Base-by-base conservation (phyloP, 805 yeast genomes). In the Lachancea fermentati region DNA sequence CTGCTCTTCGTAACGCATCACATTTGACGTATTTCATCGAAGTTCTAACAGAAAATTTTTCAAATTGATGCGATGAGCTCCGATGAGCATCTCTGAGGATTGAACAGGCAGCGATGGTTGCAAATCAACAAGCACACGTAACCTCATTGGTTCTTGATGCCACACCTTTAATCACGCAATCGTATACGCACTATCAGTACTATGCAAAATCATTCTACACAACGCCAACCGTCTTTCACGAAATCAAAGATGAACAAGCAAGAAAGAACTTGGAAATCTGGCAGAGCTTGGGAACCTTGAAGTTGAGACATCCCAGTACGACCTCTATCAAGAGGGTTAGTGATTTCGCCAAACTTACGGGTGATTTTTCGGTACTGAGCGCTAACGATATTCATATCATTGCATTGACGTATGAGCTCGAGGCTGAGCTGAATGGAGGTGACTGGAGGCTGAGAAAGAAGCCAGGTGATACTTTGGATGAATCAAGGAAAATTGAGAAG, bases 351-450 rank as follows among this genome's bases (percentile, higher is more conserved):
- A 81, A 75, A 54, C 67, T 83, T 36, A 89, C 97, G 1, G 99
- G 99, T 59, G 99, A 93, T 67, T 84, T 71, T 49, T 67, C 84
- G 3, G 98, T 91, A 3, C 71, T 93, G 42, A 85, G 96, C 49
- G 75, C 80, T 29, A 89, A 94, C 48, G 99, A 93, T 81, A 68
- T 93, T 28, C 96, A 89, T 56, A 82, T 93, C 42, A 72, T 94
- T 45, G 97, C 99, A 0, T 71, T 93, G 50, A 78, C 96, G 1
- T 89, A 87, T 57, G 97, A 93, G 58, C 63, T 93, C 37, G 96
- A 89, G 48, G 68, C 71, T 40, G 91, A 86, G 58, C 50, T 71
- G 41, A 79, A 79, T 50, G 67, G 73, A 34, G 91, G 91, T 13
- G 81, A 78, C 36, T 73, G 79, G 75, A 71, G 85, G 53, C 65